phyloP scores from a whole-genome alignment of 2,329 filamentous ascomycete species.

The Gaeumannomyces tritici region DNA sequence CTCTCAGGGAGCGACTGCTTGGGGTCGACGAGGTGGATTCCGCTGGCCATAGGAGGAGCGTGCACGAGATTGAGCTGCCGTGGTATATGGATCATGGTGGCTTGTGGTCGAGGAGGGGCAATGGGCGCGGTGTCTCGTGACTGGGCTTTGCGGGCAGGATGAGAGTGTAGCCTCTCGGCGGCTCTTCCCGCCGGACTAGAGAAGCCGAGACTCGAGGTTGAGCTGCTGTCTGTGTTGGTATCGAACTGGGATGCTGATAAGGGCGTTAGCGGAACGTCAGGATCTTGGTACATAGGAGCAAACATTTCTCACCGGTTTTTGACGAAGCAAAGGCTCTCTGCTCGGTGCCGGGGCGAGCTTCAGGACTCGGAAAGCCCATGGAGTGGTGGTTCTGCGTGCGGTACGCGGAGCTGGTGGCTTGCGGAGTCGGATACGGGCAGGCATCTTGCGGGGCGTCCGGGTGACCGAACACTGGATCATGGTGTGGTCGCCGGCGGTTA shows the following conservation, averaged over 20 bases:
- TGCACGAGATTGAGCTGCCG: conserved; percentile 7
- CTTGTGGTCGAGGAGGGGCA: neutral
- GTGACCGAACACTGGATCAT: too few relatives aligned
- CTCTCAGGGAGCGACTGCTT: conserved; percentile 54
- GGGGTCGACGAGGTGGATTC: conserved; percentile 28
- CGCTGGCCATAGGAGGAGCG: conserved; percentile 25
- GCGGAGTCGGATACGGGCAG: too few relatives aligned
- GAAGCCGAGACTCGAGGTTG: neutral
- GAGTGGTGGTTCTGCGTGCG: too few relatives aligned
- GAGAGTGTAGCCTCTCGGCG: neutral
- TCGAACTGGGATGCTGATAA: neutral
- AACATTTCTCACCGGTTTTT: neutral
- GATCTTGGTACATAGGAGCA: too few relatives aligned
- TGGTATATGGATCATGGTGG: neutral
- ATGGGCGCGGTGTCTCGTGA: neutral
- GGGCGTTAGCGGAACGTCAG: neutral
- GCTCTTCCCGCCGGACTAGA: conserved; percentile 1
- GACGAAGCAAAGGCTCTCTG: neutral
- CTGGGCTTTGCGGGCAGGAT: neutral
- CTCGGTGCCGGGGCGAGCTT: neutral
- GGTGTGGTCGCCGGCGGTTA: too few relatives aligned
- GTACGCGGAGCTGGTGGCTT: too few relatives aligned
- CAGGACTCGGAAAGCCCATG: too few relatives aligned
- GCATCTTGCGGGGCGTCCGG: too few relatives aligned
- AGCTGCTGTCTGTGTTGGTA: neutral